These are phyloP conservation scores for Lachancea lanzarotensis DNA, from an alignment of 805 yeast genomes.

Conservation along the genomic window DNA sequence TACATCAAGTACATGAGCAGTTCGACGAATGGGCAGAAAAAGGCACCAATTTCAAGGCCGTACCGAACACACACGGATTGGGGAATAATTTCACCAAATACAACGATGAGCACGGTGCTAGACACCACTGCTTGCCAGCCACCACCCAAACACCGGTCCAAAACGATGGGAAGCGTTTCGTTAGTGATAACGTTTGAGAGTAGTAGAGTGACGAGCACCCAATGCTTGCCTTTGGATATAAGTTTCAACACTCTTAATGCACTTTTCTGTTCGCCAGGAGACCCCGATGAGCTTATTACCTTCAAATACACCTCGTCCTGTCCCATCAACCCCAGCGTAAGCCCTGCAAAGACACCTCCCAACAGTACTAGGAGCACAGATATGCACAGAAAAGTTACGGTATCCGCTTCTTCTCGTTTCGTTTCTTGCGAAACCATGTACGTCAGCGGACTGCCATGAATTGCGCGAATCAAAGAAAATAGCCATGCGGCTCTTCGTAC, in stretches of 20 bases:
- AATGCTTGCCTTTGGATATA: conserved; percentile 82
- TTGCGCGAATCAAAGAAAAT: conserved; percentile 6
- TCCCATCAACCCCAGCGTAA: conserved; percentile 95
- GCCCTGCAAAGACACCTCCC: conserved; percentile 89
- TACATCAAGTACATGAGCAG: conserved; percentile 81
- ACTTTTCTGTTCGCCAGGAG: conserved; percentile 53
- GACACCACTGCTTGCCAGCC: conserved; percentile 96
- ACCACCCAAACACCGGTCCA: conserved; percentile 90
- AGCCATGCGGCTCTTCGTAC: conserved; percentile 7
- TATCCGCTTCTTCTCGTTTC: conserved; percentile 22
- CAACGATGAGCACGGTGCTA: conserved; percentile 87
- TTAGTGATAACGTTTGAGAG: conserved; percentile 86
- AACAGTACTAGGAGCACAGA: conserved; percentile 59
- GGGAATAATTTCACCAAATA: conserved; percentile 95
- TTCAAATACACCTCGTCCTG: conserved; percentile 93
- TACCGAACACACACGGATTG: conserved; percentile 89
- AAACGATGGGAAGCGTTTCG: conserved; percentile 88
- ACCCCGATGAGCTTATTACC: conserved; percentile 88
- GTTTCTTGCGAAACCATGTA: neutral
- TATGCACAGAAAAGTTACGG: conserved; percentile 43
- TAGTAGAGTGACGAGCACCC: conserved; percentile 88
- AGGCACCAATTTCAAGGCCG: conserved; percentile 86
- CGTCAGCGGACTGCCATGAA: conserved; percentile 4
- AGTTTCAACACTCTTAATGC: conserved; percentile 68
- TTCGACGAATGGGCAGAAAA: conserved; percentile 82